Conservation (phyloP, 495 filamentous ascomycete species). For the Penicillium turbatum region DNA sequence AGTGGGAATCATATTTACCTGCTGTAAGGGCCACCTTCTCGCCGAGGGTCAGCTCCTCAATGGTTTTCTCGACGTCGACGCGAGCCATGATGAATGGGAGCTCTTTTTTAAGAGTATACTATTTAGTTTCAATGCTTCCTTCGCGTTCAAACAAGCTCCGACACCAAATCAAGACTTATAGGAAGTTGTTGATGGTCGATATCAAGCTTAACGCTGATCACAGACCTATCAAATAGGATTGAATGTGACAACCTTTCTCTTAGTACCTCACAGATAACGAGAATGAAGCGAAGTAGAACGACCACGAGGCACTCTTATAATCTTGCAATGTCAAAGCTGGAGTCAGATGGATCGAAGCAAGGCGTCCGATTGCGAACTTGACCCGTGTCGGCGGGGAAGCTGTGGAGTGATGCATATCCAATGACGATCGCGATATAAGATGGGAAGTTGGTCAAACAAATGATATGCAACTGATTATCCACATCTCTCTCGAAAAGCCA, state of each 20-base stretch:
- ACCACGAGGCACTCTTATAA: neutral
- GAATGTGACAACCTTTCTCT: neutral
- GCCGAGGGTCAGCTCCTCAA: slow-evolving; percentile 55
- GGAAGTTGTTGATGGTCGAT: neutral
- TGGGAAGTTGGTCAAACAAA: neutral
- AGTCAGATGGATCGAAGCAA: neutral
- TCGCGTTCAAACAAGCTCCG: neutral
- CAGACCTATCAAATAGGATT: neutral
- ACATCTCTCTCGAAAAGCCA: slow-evolving; percentile 14
- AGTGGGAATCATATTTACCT: slow-evolving; percentile 33
- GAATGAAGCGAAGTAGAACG: neutral
- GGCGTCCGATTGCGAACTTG: neutral
- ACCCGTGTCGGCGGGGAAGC: neutral
- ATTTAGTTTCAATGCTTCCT: neutral
- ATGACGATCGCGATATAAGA: neutral
- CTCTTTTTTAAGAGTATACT: neutral
- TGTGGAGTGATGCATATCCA: neutral
- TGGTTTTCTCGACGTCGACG: slow-evolving; percentile 57
- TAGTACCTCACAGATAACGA: neutral
- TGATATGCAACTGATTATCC: neutral
- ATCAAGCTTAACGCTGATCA: neutral
- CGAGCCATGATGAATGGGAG: slow-evolving; percentile 43
- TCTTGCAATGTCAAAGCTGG: neutral
- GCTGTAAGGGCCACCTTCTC: slow-evolving; percentile 62
- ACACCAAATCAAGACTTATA: neutral